phyloP scores from a whole-genome alignment of 108 stramenopile genomes.

The Chaetoceros muelleri region DNA sequence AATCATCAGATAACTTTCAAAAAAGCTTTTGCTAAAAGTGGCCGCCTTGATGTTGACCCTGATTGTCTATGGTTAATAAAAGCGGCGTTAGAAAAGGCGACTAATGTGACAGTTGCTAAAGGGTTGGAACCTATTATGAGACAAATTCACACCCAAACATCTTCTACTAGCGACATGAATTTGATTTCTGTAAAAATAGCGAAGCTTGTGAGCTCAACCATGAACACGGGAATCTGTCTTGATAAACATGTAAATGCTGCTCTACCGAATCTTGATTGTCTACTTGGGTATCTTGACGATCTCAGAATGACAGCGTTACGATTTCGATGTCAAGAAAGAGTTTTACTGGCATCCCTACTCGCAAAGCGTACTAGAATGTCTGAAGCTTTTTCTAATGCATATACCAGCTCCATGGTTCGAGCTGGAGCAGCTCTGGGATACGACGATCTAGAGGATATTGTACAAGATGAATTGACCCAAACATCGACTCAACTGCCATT shows the following conservation, averaged over 20 bases:
- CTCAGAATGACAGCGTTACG: conserved; percentile 46
- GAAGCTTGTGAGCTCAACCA: conserved; percentile 35
- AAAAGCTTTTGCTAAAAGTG: conserved; percentile 37
- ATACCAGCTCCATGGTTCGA: conserved; percentile 66
- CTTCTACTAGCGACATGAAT: background rate
- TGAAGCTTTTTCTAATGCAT: conserved; percentile 71
- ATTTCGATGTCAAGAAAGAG: conserved; percentile 62
- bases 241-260: conserved; percentile 17
- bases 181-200: conserved; percentile 18
- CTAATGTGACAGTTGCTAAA: background rate
- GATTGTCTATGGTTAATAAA: conserved; percentile 56
- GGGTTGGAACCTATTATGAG: background rate
- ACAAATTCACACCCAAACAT: background rate
- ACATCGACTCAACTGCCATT: conserved; percentile 74
- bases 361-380: conserved; percentile 62
- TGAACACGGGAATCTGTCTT: conserved; percentile 26
- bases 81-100: conserved; percentile 27
- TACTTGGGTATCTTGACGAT: conserved; percentile 54
- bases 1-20: conserved; percentile 50
- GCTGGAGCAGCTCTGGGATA: conserved; percentile 78
- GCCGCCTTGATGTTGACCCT: conserved; percentile 46
- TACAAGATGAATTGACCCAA: conserved; percentile 51
- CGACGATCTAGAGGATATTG: conserved; percentile 67
- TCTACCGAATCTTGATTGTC: conserved; percentile 35
- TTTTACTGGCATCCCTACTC: conserved; percentile 50